Evolutionary conservation across 495 filamentous ascomycete species (phyloP).

Genomic region (Tuber aestivum): DNA sequence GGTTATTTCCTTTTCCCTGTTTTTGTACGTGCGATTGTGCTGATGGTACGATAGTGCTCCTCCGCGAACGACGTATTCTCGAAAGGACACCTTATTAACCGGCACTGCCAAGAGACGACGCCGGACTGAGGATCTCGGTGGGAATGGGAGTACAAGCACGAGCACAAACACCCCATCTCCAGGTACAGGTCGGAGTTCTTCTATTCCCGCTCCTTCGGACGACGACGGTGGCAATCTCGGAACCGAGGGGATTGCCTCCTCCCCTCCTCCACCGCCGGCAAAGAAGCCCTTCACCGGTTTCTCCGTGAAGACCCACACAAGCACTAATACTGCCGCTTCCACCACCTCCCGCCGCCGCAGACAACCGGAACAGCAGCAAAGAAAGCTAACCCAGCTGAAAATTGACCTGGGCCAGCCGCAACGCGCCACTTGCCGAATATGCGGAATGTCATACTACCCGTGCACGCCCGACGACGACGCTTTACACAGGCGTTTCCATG

Average conservation of each 20-base stretch:
- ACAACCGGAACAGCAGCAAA: conserved; percentile 15
- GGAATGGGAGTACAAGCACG: background rate
- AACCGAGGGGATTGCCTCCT: background rate
- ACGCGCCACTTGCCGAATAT: conserved; percentile 57
- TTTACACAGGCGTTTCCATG: conserved; percentile 64
- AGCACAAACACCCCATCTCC: background rate
- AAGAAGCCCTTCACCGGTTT: conserved; percentile 24
- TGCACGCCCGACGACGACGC: conserved; percentile 59
- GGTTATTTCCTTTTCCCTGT: background rate
- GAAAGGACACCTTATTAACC: background rate
- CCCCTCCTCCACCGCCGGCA: conserved; percentile 6
- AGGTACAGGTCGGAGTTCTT: conserved; percentile 12
- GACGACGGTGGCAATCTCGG: background rate
- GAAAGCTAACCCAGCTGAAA: conserved; percentile 57
- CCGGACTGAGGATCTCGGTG: background rate
- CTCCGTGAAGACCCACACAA: background rate
- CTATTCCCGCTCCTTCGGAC: conserved; percentile 11
- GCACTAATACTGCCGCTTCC: conserved; percentile 9
- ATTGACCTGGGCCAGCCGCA: conserved; percentile 59
- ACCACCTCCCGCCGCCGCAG: conserved; percentile 3
- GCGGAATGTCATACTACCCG: conserved; percentile 67
- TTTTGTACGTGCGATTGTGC: background rate
- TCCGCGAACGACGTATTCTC: conserved; percentile 3
- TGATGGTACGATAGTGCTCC: background rate
- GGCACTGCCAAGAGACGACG: background rate